Percentiles rank a stretch among this genome's conserved stretches.
Evolutionary conservation across 495 filamentous ascomycete genomes (phyloP).

Genomic region (Stereocaulon alpinum): DNA sequence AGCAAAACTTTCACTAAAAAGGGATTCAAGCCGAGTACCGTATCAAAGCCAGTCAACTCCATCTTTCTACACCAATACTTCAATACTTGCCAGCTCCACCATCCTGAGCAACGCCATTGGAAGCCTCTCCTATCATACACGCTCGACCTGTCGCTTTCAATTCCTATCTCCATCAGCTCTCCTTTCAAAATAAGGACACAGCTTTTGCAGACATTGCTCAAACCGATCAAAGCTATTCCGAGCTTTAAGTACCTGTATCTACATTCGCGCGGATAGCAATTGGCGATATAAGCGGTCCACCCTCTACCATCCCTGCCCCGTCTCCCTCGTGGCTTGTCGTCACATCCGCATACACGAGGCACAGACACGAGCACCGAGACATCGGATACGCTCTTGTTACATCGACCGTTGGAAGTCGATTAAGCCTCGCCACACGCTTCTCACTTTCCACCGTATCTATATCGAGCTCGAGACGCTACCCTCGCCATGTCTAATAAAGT

Average conservation of each 20-base stretch:
- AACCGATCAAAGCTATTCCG: background rate
- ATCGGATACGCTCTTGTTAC: conserved; percentile 9
- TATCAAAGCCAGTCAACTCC: conserved; percentile 8
- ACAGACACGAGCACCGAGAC: conserved; percentile 9
- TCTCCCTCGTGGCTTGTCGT: conserved; percentile 3
- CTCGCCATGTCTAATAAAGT: conserved; percentile 25
- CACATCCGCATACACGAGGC: background rate
- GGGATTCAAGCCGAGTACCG: conserved; percentile 7
- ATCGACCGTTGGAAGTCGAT: conserved; percentile 2
- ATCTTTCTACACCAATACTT: background rate
- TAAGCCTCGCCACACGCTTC: conserved; percentile 6
- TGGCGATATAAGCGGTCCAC: conserved; percentile 15
- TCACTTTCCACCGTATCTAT: conserved; percentile 12
- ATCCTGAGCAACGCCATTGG: background rate
- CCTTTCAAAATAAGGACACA: conserved; percentile 14
- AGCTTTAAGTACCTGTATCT: background rate
- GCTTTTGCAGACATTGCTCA: background rate
- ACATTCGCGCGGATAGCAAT: conserved; percentile 15
- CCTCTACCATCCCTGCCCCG: conserved; percentile 3
- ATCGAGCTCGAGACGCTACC: conserved; percentile 16
- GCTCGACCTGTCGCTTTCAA: no score
- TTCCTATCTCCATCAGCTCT: background rate
- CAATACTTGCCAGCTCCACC: background rate
- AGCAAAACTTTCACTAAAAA: conserved; percentile 13
- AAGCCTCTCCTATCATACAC: background rate